These are phyloP conservation scores for Lichtheimia corymbifera DNA, from an alignment of 371 early-diverging fungal species.

Conservation along the genomic window DNA sequence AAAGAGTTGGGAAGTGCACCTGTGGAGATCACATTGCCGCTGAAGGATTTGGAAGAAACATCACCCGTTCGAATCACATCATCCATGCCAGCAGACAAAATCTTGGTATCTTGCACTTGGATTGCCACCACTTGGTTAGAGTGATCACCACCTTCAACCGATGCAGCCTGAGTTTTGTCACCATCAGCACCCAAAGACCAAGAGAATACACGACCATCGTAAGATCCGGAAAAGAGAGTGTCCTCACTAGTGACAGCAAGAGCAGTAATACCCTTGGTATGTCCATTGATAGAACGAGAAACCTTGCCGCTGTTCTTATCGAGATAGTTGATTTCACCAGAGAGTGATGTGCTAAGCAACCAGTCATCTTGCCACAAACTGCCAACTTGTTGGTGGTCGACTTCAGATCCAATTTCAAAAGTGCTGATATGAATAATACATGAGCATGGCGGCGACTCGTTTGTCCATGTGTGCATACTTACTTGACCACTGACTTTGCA, in stretches of 20 bases:
- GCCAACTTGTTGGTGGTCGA: slow-evolving; percentile 93
- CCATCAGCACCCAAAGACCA: slow-evolving; percentile 57
- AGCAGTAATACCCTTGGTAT: slow-evolving; percentile 85
- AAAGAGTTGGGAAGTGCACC: slow-evolving; percentile 58
- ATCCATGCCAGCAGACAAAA: slow-evolving; percentile 81
- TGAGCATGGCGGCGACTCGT: background rate
- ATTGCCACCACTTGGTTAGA: slow-evolving; percentile 71
- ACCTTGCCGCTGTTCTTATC: slow-evolving; percentile 60
- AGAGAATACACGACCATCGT: slow-evolving; percentile 84
- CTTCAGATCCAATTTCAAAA: slow-evolving; percentile 43
- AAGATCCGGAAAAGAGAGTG: slow-evolving; percentile 84
- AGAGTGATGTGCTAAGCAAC: slow-evolving; percentile 77
- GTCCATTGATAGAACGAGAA: slow-evolving; percentile 71
- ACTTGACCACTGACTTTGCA: slow-evolving; percentile 70
- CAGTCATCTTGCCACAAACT: slow-evolving; percentile 82
- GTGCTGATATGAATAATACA: slow-evolving; percentile 30
- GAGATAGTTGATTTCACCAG: slow-evolving; percentile 85
- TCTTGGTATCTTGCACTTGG: slow-evolving; percentile 29
- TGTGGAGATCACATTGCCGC: slow-evolving; percentile 37
- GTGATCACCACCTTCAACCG: slow-evolving; percentile 63
- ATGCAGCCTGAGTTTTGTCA: slow-evolving; percentile 28
- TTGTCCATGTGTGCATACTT: slow-evolving; percentile 20
- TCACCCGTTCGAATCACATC: slow-evolving; percentile 51
- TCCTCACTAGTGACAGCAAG: slow-evolving; percentile 55
- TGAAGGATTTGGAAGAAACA: slow-evolving; percentile 20